A percentile compares a stretch with the other conserved stretches of the same genome.
phyloP scores from a whole-genome alignment of 257 asterid species.

The Mentha longifolia region DNA sequence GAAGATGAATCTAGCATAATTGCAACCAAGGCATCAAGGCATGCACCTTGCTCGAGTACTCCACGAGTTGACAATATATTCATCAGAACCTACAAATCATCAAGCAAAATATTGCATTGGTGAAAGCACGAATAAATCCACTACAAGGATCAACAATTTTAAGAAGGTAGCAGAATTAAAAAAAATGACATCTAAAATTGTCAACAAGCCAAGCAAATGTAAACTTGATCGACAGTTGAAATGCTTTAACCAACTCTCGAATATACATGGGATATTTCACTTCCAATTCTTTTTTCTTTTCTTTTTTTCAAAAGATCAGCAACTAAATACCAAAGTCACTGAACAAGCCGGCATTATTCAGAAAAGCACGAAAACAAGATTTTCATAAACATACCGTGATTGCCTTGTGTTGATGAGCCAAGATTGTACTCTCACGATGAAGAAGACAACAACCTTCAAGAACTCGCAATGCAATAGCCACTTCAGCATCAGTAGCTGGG shows the following conservation, averaged over 20 bases:
- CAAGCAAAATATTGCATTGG: conserved; percentile 31
- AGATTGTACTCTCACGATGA: conserved; percentile 69
- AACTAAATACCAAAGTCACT: not conserved
- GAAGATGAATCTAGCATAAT: conserved; percentile 93
- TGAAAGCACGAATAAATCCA: conserved; percentile 23
- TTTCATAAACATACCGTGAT: conserved; percentile 51
- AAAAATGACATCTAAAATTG: conserved; percentile 11
- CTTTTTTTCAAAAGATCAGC: not conserved
- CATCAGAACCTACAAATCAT: conserved; percentile 73
- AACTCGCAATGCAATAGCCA: conserved; percentile 89
- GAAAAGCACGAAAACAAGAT: too few species aligned
- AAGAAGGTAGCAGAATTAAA: conserved; percentile 9
- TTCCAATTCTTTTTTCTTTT: too few species aligned
- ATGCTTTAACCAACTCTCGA: conserved; percentile 5
- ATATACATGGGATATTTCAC: not conserved
- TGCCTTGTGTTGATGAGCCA: conserved; percentile 87
- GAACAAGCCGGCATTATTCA: not conserved
- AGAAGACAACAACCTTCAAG: conserved; percentile 95
- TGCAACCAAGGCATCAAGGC: conserved; percentile 86
- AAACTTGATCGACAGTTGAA: not conserved
- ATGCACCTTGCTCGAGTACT: conserved; percentile 92
- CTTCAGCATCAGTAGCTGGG: conserved; percentile 91
- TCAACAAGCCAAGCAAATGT: conserved; percentile 22
- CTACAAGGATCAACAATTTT: conserved; percentile 23
- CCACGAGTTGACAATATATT: conserved; percentile 80